phyloP scores from a whole-genome alignment of 2,329 filamentous ascomycete genomes.

The Ophiostoma novo-ulmi region DNA sequence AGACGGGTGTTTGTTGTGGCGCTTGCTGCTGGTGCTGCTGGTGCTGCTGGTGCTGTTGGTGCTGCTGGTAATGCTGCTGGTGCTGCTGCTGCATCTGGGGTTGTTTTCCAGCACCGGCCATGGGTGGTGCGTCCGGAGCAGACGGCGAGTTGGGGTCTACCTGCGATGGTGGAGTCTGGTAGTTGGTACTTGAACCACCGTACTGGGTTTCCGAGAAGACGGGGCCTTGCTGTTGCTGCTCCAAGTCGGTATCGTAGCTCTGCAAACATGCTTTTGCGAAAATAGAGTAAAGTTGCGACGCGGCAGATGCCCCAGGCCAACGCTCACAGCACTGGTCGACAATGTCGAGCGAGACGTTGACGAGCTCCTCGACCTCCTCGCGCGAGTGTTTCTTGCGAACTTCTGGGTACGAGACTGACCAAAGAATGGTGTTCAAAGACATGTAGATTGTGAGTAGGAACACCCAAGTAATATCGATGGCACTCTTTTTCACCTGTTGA shows the following conservation, averaged over 20 bases:
- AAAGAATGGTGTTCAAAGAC: constrained; percentile 84
- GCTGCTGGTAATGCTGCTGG: constrained; percentile 32
- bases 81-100: constrained; percentile 29
- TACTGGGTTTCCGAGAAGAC: constrained; percentile 28
- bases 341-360: constrained; percentile 70
- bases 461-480: constrained; percentile 87
- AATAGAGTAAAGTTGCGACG: constrained; percentile 79
- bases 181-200: constrained; percentile 31
- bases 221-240: constrained; percentile 31
- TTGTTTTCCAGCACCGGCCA: constrained; percentile 20
- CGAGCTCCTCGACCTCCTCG: constrained; percentile 69
- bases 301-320: constrained; percentile 86
- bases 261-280: constrained; percentile 81
- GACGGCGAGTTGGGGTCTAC: constrained; percentile 47
- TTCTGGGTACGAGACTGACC: constrained; percentile 82
- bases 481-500: constrained; percentile 69
- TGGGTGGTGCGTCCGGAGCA: constrained; percentile 38
- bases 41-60: constrained; percentile 29
- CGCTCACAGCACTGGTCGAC: constrained; percentile 75
- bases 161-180: constrained; percentile 45
- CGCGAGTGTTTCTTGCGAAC: constrained; percentile 67
- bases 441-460: constrained; percentile 87
- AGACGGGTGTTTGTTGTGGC: constrained; percentile 37
- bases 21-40: constrained; percentile 32
- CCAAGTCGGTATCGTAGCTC: constrained; percentile 66